These are phyloP conservation scores for Ambrosia artemisiifolia DNA, from an alignment of 129 eudicot species.

Conservation along the genomic window DNA sequence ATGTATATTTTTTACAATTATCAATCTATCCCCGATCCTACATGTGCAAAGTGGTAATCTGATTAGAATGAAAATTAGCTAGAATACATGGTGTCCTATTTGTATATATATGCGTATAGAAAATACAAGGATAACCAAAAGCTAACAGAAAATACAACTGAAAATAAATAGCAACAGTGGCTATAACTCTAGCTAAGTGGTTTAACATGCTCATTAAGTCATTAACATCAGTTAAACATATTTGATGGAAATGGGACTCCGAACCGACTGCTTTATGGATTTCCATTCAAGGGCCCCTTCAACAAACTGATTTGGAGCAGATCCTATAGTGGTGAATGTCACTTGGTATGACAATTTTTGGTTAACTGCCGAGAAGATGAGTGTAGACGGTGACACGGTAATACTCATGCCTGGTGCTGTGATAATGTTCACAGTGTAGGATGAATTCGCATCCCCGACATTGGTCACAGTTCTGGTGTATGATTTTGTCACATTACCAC, in stretches of 20 bases:
- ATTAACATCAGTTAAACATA: neutral
- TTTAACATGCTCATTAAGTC: too few species aligned
- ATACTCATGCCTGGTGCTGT: neutral
- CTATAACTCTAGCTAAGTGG: too few species aligned
- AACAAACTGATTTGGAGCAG: neutral
- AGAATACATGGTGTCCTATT: too few species aligned
- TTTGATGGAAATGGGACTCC: neutral
- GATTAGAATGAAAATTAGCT: too few species aligned
- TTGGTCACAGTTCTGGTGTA: neutral
- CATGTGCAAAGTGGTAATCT: too few species aligned
- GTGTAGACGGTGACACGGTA: neutral
- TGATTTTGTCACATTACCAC: neutral
- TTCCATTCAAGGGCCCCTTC: neutral
- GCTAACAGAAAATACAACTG: too few species aligned
- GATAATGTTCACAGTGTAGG: neutral
- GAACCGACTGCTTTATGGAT: neutral
- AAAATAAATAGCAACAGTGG: too few species aligned
- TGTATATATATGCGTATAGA: too few species aligned
- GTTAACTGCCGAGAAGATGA: neutral
- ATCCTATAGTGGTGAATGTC: neutral
- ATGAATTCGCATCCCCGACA: neutral
- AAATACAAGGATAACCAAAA: too few species aligned
- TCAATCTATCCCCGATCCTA: too few species aligned
- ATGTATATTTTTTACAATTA: too few species aligned
- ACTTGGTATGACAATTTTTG: neutral